Base-by-base conservation (phyloP, 441 rosid genomes). In the Populus trichocarpa region DNA sequence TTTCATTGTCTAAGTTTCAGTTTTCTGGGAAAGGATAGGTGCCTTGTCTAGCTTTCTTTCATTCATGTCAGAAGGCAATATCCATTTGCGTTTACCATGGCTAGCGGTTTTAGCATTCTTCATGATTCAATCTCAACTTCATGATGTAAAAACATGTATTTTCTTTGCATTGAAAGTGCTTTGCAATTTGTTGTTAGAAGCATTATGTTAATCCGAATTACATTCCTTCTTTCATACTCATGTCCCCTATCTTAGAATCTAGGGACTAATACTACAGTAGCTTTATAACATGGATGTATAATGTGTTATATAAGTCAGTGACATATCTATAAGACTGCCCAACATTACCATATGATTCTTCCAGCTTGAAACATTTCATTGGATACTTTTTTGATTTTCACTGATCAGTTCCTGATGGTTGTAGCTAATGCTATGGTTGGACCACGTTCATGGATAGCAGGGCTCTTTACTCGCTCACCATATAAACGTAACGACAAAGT, bases 401-500 rank as follows among this genome's bases (percentile, higher is more conserved):
- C 84, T 74, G 63, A 80, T 85, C 63, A 82, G 76, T 80, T 82
- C 83, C 40, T 73, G 74, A 82, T 84, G 85, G 80, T 85, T 93
- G 80, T 80, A 93, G 91, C 91, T 86, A 90, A 90, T 88, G 94
- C 91, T 89, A 91, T 92, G 95, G 93, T 92, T 93, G 98, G 99
- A 84, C 85, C 98, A 81, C 86, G 95, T 85, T 77, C 97, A 82
- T 93, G 98, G 99, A 79, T 96, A 74, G 98, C 94, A 86, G 97
- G 92, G 81, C 89, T 96, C 71, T 88, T 96, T 80, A 88, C 80
- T 83, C 97, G 97, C 81, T 70, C 84, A 57, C 72, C 81, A 74
- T 83, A 69, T 74, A 92, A 77, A 90, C 94, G 92, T 38, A 81
- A 73, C 30, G 97, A 89, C 53, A 92, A 80, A 87, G 77, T 78